Conservation (phyloP, 208 protist genomes). For the Jaenimonas drosophilae region DNA sequence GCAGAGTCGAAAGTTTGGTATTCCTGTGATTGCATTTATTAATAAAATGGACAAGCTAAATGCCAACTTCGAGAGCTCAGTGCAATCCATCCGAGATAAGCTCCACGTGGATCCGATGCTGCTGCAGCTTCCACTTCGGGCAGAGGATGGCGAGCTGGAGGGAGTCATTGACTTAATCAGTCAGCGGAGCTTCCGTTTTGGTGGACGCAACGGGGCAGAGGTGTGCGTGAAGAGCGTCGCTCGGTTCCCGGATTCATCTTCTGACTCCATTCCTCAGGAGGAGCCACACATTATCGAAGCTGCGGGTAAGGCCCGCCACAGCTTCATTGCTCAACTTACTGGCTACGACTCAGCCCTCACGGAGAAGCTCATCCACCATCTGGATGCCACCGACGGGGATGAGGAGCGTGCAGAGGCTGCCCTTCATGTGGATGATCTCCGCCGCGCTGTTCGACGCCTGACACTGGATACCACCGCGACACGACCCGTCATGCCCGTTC, state of each 20-base stretch:
- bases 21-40: slow-evolving; percentile 86
- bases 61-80: slow-evolving; percentile 61
- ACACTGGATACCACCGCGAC: slow-evolving; percentile 17
- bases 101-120: slow-evolving; percentile 75
- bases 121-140: slow-evolving; percentile 84
- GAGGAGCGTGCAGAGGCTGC: slow-evolving; percentile 51
- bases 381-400: slow-evolving; percentile 66
- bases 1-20: slow-evolving; percentile 73
- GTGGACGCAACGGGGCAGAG: slow-evolving; percentile 33
- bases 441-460: slow-evolving; percentile 48
- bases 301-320: slow-evolving; percentile 19
- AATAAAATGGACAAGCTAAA: slow-evolving; percentile 97
- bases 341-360: slow-evolving; percentile 53
- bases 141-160: slow-evolving; percentile 61
- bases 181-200: slow-evolving; percentile 52
- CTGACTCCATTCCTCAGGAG: too few relatives aligned
- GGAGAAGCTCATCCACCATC: slow-evolving; percentile 42
- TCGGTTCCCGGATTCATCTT: too few relatives aligned
- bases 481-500: slow-evolving; percentile 47
- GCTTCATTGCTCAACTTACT: slow-evolving; percentile 55
- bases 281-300: slow-evolving; percentile 25
- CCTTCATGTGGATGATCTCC: slow-evolving; percentile 37
- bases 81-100: slow-evolving; percentile 68
- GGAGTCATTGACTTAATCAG: slow-evolving; percentile 85
- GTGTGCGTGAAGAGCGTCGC: neutral